These are phyloP conservation scores for Blastobotrys serpentis DNA, from an alignment of 1,139 yeast species.

Conservation along the genomic window DNA sequence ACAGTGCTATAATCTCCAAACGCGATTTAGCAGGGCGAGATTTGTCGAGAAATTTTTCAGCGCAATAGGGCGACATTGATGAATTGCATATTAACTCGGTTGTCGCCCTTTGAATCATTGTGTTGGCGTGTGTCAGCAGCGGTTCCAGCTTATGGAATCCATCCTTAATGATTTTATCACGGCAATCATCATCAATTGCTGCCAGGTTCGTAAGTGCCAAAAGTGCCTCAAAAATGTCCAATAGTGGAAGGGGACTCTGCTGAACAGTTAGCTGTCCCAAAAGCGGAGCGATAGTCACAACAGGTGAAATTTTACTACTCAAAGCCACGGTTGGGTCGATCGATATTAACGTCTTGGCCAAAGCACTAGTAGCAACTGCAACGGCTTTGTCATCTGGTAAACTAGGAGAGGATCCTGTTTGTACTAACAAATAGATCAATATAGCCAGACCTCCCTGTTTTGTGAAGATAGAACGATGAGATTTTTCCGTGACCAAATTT, in stretches of 20 bases:
- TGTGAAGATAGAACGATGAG: conserved; percentile 31
- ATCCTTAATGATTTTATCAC: conserved; percentile 36
- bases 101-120: conserved; percentile 39
- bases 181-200: conserved; percentile 40
- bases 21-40: conserved; percentile 31
- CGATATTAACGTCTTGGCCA: conserved; percentile 40
- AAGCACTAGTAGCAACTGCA: conserved; percentile 35
- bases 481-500: conserved; percentile 36
- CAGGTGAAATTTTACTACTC: conserved; percentile 36
- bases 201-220: conserved; percentile 52
- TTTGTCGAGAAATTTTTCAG: conserved; percentile 40
- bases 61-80: conserved; percentile 38
- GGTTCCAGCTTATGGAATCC: conserved; percentile 44
- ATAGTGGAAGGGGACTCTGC: conserved; percentile 30
- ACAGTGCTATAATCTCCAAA: conserved; percentile 34
- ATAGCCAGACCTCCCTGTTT: conserved; percentile 42
- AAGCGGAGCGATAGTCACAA: conserved; percentile 37
- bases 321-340: conserved; percentile 40
- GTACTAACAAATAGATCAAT: conserved; percentile 33
- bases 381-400: conserved; percentile 21
- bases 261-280: conserved; percentile 31
- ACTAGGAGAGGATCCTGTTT: conserved; percentile 15
- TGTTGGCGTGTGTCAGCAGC: conserved; percentile 37
- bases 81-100: conserved; percentile 43
- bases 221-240: conserved; percentile 48